A percentile compares a stretch with the other conserved stretches of the same genome.
phyloP scores from a whole-genome alignment of 2,329 filamentous ascomycete genomes.

The Sporothrix brunneoviolacea region DNA sequence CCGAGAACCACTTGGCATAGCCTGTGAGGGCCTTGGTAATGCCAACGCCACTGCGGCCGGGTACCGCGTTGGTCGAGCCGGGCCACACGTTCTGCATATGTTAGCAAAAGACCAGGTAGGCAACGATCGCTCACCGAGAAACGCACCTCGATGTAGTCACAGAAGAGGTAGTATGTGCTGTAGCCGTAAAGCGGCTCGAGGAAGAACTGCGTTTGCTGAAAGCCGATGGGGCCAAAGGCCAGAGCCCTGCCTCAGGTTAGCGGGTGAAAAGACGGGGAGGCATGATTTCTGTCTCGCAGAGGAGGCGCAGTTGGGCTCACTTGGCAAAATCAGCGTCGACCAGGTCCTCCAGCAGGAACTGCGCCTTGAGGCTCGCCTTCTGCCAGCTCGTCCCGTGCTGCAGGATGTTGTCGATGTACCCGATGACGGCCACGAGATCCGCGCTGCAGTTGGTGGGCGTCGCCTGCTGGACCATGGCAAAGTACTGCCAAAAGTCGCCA shows the following conservation, averaged over 20 bases:
- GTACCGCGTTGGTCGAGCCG: conserved; percentile 33
- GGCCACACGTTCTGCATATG: conserved; percentile 29
- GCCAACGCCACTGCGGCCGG: conserved; percentile 45
- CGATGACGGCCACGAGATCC: conserved; percentile 42
- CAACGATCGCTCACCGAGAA: background rate
- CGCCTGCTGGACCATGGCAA: conserved; percentile 34
- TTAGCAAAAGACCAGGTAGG: background rate
- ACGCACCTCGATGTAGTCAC: conserved; percentile 37
- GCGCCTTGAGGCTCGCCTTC: conserved; percentile 40
- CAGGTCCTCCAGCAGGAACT: conserved; percentile 41
- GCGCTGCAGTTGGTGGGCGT: conserved; percentile 50
- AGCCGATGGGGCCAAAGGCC: conserved; percentile 49
- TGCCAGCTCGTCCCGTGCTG: conserved; percentile 30
- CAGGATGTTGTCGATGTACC: conserved; percentile 43
- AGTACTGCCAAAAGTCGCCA: conserved; percentile 48
- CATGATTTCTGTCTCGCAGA: no score
- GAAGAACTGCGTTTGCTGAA: conserved; percentile 36
- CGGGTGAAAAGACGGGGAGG: no score
- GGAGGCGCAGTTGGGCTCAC: conserved; percentile 18
- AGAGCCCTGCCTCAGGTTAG: conserved; percentile 39
- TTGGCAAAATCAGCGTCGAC: conserved; percentile 38
- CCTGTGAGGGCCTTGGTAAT: conserved; percentile 43
- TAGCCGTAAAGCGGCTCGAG: conserved; percentile 34
- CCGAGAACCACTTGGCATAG: conserved; percentile 43
- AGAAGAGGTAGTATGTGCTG: conserved; percentile 39